Evolutionary conservation across 768 basidiomycete genomes (phyloP).

Genomic region (Rhizopogon vesiculosus): DNA sequence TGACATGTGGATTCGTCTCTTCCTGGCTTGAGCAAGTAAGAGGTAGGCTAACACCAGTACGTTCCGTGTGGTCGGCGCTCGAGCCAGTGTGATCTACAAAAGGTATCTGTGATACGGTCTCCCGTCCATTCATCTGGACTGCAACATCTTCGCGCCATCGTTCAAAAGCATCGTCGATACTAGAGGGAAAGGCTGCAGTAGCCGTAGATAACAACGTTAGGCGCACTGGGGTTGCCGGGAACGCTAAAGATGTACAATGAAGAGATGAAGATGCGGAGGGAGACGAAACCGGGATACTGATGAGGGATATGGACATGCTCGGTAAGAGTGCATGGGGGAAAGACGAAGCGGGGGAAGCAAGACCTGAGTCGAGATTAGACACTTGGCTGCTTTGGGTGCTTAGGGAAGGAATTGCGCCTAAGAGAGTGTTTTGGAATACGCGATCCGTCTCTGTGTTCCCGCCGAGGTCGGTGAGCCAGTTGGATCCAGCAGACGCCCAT

Average conservation of each 20-base stretch:
- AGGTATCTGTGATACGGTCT: neutral
- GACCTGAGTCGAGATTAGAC: conserved; percentile 21
- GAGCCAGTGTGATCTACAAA: neutral
- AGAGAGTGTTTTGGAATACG: conserved; percentile 22
- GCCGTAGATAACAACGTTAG: conserved; percentile 21
- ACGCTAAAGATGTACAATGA: conserved; percentile 1
- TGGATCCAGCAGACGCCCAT: conserved; percentile 19
- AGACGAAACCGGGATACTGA: conserved; percentile 12
- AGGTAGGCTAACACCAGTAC: neutral
- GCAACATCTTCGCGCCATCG: conserved; percentile 23
- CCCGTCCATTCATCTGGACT: neutral
- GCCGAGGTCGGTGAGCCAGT: conserved; percentile 28
- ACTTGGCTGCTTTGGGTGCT: conserved; percentile 16
- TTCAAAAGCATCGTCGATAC: conserved; percentile 19
- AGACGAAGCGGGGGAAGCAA: conserved; percentile 14
- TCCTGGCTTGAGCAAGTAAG: neutral
- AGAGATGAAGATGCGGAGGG: conserved; percentile 10
- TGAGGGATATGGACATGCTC: conserved; percentile 9
- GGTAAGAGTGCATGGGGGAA: conserved; percentile 11
- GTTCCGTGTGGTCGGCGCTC: neutral
- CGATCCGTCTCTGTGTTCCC: conserved; percentile 27
- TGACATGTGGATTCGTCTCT: neutral
- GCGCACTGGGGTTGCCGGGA: conserved; percentile 3
- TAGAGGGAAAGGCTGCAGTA: conserved; percentile 27
- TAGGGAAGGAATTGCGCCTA: conserved; percentile 4